Evolutionary conservation across 208 protist genomes (phyloP).

Genomic region (Phytomonas sp.): DNA sequence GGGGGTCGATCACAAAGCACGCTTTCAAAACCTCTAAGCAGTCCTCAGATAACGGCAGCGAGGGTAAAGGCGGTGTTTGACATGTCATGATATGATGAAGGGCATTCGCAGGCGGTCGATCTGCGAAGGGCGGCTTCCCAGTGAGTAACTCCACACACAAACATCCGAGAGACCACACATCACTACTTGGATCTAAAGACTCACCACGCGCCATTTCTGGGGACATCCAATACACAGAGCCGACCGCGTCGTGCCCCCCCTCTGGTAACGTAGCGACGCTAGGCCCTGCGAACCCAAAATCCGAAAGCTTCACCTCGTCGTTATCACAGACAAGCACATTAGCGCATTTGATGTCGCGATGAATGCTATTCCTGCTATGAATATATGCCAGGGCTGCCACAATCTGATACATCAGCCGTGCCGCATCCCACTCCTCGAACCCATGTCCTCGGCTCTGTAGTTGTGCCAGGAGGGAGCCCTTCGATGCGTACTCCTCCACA

Average conservation of each 20-base stretch:
- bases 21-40: conserved; percentile 36
- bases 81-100: conserved; percentile 53
- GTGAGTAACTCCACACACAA: conserved; percentile 67
- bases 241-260: conserved; percentile 8
- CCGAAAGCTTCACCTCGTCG: conserved; percentile 30
- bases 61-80: conserved; percentile 9
- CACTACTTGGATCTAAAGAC: conserved; percentile 30
- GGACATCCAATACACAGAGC: conserved; percentile 83
- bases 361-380: conserved; percentile 30
- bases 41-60: conserved; percentile 38
- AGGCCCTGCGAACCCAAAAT: conserved; percentile 42
- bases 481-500: conserved; percentile 63
- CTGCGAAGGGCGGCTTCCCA: conserved; percentile 63
- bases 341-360: conserved; percentile 79
- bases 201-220: conserved; percentile 56
- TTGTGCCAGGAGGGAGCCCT: conserved; percentile 41
- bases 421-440: conserved; percentile 23
- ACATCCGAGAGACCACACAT: conserved; percentile 81
- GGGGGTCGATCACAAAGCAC: conserved; percentile 48
- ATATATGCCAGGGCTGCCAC: conserved; percentile 54
- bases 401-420: conserved; percentile 45
- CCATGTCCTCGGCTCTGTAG: conserved; percentile 13
- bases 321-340: conserved; percentile 56
- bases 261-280: too few relatives aligned
- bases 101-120: conserved; percentile 47